Evolutionary conservation across 75 land plant species (phyloP).

Genomic region (Isoetes taiwanensis): DNA sequence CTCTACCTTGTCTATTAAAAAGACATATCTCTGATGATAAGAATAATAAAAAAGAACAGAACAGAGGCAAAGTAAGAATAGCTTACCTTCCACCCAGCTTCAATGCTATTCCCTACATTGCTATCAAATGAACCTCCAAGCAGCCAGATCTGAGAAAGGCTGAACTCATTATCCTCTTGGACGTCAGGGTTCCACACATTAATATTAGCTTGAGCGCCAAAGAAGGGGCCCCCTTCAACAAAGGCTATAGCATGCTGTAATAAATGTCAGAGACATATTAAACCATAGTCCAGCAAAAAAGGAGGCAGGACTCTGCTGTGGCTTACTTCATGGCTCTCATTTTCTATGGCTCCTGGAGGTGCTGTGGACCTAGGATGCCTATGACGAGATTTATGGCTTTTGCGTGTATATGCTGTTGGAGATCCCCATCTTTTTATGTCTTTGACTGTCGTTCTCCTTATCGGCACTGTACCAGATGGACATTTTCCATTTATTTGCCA

Average conservation of each 20-base stretch:
- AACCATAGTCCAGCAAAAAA: too few relatives aligned
- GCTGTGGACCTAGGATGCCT: too few relatives aligned
- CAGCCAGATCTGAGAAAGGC: slow-evolving; percentile 1
- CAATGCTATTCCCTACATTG: background rate
- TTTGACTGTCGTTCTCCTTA: background rate
- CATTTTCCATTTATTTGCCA: slow-evolving; percentile 1
- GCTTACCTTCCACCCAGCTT: slow-evolving; percentile 7
- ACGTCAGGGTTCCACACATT: background rate
- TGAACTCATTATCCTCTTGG: background rate
- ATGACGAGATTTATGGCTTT: too few relatives aligned
- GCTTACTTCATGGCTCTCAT: too few relatives aligned
- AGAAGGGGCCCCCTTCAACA: background rate
- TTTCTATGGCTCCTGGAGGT: too few relatives aligned
- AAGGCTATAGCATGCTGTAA: slow-evolving; percentile 7
- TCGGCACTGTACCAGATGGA: background rate
- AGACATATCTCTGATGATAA: too few relatives aligned
- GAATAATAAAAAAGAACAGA: too few relatives aligned
- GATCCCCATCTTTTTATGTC: background rate
- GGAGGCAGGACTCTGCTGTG: too few relatives aligned
- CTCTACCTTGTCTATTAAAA: too few relatives aligned
- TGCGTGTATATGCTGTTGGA: background rate
- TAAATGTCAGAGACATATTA: too few relatives aligned
- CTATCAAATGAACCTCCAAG: background rate
- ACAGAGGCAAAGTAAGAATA: background rate
- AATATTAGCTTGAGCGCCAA: background rate